Conservation (phyloP, 129 eudicot species). For the Escallonia herrerae region DNA sequence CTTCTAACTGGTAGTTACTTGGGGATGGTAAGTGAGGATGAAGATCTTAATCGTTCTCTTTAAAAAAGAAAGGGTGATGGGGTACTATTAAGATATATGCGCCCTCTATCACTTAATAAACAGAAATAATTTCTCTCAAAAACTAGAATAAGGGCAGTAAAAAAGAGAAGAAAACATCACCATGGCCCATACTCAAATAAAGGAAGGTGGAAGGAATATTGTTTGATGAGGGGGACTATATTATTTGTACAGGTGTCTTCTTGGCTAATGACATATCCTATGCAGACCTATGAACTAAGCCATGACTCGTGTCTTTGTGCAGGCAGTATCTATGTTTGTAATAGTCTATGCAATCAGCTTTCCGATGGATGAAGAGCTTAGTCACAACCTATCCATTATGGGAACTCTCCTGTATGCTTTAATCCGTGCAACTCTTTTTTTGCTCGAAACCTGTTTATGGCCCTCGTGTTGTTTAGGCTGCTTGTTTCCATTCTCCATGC, state of each 20-base stretch:
- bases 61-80: neutral
- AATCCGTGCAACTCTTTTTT: neutral
- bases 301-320: constrained; percentile 9
- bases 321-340: constrained; percentile 76
- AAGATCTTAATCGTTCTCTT: neutral
- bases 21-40: constrained; percentile 61
- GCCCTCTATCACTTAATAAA: too few relatives aligned
- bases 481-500: too few relatives aligned
- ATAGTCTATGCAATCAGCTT: constrained; percentile 59
- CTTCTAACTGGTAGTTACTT: constrained; percentile 77
- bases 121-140: too few relatives aligned
- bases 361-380: constrained; percentile 54
- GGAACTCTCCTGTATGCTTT: constrained; percentile 70
- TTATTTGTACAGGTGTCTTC: neutral
- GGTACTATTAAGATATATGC: neutral
- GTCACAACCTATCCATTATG: constrained; percentile 65
- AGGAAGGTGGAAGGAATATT: too few relatives aligned
- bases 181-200: too few relatives aligned
- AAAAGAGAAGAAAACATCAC: too few relatives aligned
- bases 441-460: neutral
- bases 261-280: neutral
- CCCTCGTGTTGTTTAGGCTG: too few relatives aligned
- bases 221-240: neutral
- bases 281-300: neutral
- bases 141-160: too few relatives aligned